Evolutionary conservation across 257 asterid species (phyloP).

Genomic region (Anisodus acutangulus): DNA sequence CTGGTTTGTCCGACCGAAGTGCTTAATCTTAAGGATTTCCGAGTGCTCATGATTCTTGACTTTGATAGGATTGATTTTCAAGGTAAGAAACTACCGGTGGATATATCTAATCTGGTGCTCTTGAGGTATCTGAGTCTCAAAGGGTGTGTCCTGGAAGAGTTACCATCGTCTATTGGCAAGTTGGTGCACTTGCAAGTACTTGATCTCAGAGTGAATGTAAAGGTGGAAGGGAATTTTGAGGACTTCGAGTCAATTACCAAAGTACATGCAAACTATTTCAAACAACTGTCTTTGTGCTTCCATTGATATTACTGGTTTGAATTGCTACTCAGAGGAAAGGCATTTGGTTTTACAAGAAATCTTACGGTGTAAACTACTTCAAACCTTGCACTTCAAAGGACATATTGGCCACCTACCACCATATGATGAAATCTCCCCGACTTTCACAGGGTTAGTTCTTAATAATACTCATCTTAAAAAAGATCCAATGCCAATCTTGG

Average conservation of each 20-base stretch:
- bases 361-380: slow-evolving; percentile 42
- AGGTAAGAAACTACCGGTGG: slow-evolving; percentile 30
- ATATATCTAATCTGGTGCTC: slow-evolving; percentile 39
- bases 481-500: slow-evolving; percentile 49
- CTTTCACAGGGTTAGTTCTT: slow-evolving; percentile 46
- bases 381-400: slow-evolving; percentile 40
- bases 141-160: slow-evolving; percentile 42
- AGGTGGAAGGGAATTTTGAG: slow-evolving; percentile 37
- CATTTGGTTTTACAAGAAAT: slow-evolving; percentile 34
- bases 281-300: slow-evolving; percentile 44
- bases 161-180: slow-evolving; percentile 47
- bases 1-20: neutral
- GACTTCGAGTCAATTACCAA: slow-evolving; percentile 42
- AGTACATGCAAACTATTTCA: slow-evolving; percentile 46
- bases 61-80: slow-evolving; percentile 39
- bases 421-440: slow-evolving; percentile 42
- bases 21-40: slow-evolving; percentile 26
- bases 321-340: slow-evolving; percentile 44
- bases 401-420: slow-evolving; percentile 41
- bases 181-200: slow-evolving; percentile 43
- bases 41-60: slow-evolving; percentile 38
- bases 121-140: slow-evolving; percentile 49
- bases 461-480: slow-evolving; percentile 41
- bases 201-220: slow-evolving; percentile 42
- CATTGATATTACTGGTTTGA: slow-evolving; percentile 38